phyloP scores from a whole-genome alignment of 1,139 yeast species.

The Meyerozyma carpophila region DNA sequence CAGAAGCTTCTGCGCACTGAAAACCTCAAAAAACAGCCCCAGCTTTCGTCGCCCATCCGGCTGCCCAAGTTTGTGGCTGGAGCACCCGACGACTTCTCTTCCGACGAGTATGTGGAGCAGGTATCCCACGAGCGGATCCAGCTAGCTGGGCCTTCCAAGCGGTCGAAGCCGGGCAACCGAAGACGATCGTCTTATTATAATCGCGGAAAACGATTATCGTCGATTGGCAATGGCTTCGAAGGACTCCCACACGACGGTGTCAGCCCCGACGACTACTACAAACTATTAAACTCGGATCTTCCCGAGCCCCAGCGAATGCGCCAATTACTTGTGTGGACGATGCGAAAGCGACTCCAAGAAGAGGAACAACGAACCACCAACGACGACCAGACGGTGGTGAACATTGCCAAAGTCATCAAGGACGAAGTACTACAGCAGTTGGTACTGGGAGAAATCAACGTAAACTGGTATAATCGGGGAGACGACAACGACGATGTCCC shows the following conservation, averaged over 20 bases:
- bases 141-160: conserved; percentile 30
- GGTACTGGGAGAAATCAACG: conserved; percentile 50
- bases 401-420: conserved; percentile 59
- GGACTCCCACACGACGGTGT: conserved; percentile 68
- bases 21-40: conserved; percentile 13
- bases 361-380: conserved; percentile 22
- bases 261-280: conserved; percentile 51
- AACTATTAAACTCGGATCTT: conserved; percentile 53
- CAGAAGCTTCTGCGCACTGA: conserved; percentile 16
- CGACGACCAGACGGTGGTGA: conserved; percentile 37
- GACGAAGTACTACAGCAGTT: conserved; percentile 61
- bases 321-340: conserved; percentile 66
- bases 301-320: conserved; percentile 75
- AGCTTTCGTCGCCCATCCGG: conserved; percentile 6
- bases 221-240: conserved; percentile 67
- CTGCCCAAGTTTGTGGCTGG: neutral
- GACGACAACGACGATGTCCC: conserved; percentile 19
- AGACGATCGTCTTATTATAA: conserved; percentile 48
- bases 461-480: conserved; percentile 60
- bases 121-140: conserved; percentile 24
- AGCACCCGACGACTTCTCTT: conserved; percentile 3
- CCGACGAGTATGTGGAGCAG: conserved; percentile 26
- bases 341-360: conserved; percentile 43
- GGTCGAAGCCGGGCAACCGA: conserved; percentile 23
- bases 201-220: conserved; percentile 69